Evolutionary conservation across 1,284 basidiomycete species (phyloP), one percentile per base, ranked within the genome.

Genomic region (Phenoliferia sp.): DNA sequence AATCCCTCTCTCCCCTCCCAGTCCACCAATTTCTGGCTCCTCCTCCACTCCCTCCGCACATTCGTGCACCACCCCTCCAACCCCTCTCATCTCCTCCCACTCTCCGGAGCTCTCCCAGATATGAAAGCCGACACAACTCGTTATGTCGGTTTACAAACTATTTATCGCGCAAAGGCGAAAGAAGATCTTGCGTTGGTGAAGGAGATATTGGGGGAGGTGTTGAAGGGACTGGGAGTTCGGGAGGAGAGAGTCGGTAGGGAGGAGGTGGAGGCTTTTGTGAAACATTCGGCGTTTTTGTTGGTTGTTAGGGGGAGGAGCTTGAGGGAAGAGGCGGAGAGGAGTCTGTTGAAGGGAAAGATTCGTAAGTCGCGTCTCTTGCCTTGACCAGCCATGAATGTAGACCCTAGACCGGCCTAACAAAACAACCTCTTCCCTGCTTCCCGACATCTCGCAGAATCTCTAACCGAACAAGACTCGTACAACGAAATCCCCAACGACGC

Each of bases 121-220:
- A 97, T 99, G 91, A 95, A 96, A 78, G 88, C 94, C 4, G 89
- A 89, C 73, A 96, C 94, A 0, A 78, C 82, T 48, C 85, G 85
- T 65, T 99, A 97, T 77, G 87, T 94, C 58, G 83, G 85, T 39
- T 81, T 95, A 31, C 91, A 94, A 77, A 85, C 82, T 34, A 76
- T 93, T 67, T 95, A 94, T 81, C 88, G 88, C 73, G 77, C 80
- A 4, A 85, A 86, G 64, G 86, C 90, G 1, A 83, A 86, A 39
- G 83, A 86, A 59, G 93, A 94, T 76, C 87, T 88, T 73, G 80
- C 75, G 32, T 68, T 64, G 34, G 65, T 73, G 52, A 75, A 76
- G 26, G 32, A 63, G 0, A 72, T 82, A 36, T 76, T 84, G 19
- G 69, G 63, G 2, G 68, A 73, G 1, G 73, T 78, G 7, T 64